Evolutionary conservation across 2,329 filamentous ascomycete species (phyloP), one percentile per base, ranked within the genome.

Genomic region (Diaporthe eres): DNA sequence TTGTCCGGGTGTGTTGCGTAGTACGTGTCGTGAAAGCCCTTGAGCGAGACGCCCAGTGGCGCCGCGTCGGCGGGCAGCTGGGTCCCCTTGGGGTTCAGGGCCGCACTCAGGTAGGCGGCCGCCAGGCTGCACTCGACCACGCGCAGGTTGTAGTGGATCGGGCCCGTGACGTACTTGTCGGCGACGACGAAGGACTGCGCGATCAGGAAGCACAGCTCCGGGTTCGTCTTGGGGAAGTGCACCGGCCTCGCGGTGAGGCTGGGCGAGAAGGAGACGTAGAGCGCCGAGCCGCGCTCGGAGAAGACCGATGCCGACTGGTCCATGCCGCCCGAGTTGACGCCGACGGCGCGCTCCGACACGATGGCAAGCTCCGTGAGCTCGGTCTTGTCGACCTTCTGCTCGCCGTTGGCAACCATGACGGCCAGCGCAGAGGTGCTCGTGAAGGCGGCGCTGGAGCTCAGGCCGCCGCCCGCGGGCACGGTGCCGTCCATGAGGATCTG

Each of bases 271-370:
- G 93, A 94, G 76, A 98, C 96, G 82, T 97, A 96, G 58, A 98
- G 91, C 13, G 97, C 95, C 53, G 94, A 94, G 70, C 95, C 96
- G 78, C 93, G 92, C 80, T 95, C 90, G 0, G 95, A 96, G 85
- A 99, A 97, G 78, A 99, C 96, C 0, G 96, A 98, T 47, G 97
- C 97, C 19, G 95, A 93, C 86, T 99, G 97, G 82, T 99, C 97
- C 97, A 99, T 98, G 74, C 96, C 97, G 84, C 97, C 97, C 7
- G 95, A 97, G 86, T 98, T 98, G 80, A 99, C 97, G 71, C 97
- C 97, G 5, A 98, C 97, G 22, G 94, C 93, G 74, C 97, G 92
- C 86, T 99, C 97, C 61, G 95, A 98, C 51, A 98, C 95, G 79
- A 99, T 96, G 31, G 97, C 96, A 71, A 98, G 89, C 85, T 98